Evolutionary conservation across 345 rosid genomes (phyloP).

Genomic region (Hibiscus trionum): DNA sequence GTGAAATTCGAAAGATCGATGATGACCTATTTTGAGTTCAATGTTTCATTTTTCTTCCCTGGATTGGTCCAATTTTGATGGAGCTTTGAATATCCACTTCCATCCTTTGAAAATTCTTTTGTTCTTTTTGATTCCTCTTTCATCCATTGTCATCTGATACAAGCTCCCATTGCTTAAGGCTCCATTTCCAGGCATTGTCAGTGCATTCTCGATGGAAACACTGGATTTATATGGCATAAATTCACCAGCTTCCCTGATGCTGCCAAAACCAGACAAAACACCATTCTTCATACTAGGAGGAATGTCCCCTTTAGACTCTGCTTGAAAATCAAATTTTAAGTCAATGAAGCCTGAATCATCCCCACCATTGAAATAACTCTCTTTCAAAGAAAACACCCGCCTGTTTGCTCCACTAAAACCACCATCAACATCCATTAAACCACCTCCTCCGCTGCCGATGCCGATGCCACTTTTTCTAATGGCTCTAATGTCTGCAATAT

Average conservation of each 20-base stretch:
- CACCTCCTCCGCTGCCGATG: neutral
- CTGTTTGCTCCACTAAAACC: conserved; percentile 28
- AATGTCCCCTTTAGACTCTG: conserved; percentile 31
- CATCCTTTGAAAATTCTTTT: conserved; percentile 83
- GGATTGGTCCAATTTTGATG: conserved; percentile 31
- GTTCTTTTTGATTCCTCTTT: conserved; percentile 62
- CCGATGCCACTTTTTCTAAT: neutral
- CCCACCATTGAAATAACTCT: conserved; percentile 57
- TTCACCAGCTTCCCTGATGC: conserved; percentile 41
- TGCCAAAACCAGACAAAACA: conserved; percentile 39
- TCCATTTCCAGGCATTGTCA: conserved; percentile 16
- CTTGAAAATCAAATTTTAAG: conserved; percentile 63
- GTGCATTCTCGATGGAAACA: neutral
- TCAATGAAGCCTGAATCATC: conserved; percentile 89
- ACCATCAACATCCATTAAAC: neutral
- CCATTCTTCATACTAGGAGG: conserved; percentile 22
- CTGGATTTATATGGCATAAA: conserved; percentile 24
- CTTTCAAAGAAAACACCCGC: conserved; percentile 64
- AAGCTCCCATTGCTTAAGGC: conserved; percentile 39
- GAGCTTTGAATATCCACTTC: conserved; percentile 81
- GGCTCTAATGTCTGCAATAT: conserved; percentile 7
- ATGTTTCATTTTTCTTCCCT: conserved; percentile 33
- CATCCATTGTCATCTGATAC: conserved; percentile 55
- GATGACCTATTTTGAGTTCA: neutral
- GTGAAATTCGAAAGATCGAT: neutral